These are phyloP conservation scores for Podila clonocystis DNA, from an alignment of 192 early-diverging fungal genomes.

Conservation along the genomic window DNA sequence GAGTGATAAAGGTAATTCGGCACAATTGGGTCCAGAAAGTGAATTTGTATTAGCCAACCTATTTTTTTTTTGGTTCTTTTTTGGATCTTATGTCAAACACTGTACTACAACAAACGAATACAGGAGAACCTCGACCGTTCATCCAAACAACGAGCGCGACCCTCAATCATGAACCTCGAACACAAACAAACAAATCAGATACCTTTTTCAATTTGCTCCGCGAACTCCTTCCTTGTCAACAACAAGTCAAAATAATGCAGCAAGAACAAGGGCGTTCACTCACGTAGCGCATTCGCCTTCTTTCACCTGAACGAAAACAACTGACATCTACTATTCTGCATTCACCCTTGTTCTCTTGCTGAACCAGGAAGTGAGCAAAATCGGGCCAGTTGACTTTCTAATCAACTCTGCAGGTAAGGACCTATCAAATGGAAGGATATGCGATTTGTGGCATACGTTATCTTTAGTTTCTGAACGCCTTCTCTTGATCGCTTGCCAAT, in stretches of 20 bases:
- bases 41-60: not conserved
- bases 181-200: too few species aligned
- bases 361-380: slow-evolving; percentile 27
- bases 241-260: too few species aligned
- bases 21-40: too few species aligned
- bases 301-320: not conserved
- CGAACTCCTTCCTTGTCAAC: not conserved
- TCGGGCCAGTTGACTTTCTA: slow-evolving; percentile 49
- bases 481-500: slow-evolving; percentile 1
- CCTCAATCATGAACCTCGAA: too few species aligned
- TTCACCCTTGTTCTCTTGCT: slow-evolving; percentile 5
- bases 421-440: not conserved
- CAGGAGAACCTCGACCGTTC: not conserved
- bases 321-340: not conserved
- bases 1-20: slow-evolving; percentile 47
- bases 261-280: not conserved
- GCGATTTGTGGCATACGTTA: slow-evolving; percentile 8
- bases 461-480: slow-evolving; percentile 5
- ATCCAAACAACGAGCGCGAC: not conserved
- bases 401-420: slow-evolving; percentile 64
- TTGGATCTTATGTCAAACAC: not conserved
- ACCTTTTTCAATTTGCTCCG: slow-evolving; percentile 28
- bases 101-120: too few species aligned
- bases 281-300: not conserved
- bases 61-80: not conserved